Evolutionary conservation across 2,329 filamentous ascomycete genomes (phyloP), one percentile per base, ranked within the genome.

Genomic region (Hortaea sp.): DNA sequence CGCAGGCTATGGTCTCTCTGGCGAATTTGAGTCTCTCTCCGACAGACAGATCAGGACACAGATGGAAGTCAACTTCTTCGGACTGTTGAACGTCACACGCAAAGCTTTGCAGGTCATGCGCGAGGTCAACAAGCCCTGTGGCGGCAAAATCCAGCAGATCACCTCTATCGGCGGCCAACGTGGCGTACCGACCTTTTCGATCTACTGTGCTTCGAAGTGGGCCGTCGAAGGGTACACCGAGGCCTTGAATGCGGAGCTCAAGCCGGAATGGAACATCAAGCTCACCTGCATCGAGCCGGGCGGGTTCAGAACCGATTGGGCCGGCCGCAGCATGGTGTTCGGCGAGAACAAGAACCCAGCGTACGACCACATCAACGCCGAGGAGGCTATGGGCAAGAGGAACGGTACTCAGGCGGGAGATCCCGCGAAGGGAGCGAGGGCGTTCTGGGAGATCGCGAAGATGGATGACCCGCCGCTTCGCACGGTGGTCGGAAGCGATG

Each of bases 1-100:
- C 13, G 37, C 37, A 2, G 79, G 77, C 2, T 80, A 78, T 48
- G 73, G 74, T n/a, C 62, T 77, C 1, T 57, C 63, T 5, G 74
- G 72, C 9, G 69, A 72, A 1, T 71, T 79, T 41, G 78, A 82
- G 54, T 71, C 73, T 5, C 58, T 75, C 2, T 63, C 64, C 1
- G 67, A 77, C 1, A 57, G 66, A 2, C 68, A 77, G 29, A 71
- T 76, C 38, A 66, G 71, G 1, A 68, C 59, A 2, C 73, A 80
- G 54, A 71, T 81, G 60, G 74, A 82, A 42, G 70, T 76, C 49
- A 81, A 82, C 54, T 75, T 80, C 56, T 78, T 76, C 46, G 78
- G 78, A 3, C 60, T 78, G 1, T 58, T 80, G 4, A 67, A 74
- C 39, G 71, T 79, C 1, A 79, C 76, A 5, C 63, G 67, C 39